Base-by-base conservation (phyloP, 139 green algal species). In the Tetradesmus obliquus region DNA sequence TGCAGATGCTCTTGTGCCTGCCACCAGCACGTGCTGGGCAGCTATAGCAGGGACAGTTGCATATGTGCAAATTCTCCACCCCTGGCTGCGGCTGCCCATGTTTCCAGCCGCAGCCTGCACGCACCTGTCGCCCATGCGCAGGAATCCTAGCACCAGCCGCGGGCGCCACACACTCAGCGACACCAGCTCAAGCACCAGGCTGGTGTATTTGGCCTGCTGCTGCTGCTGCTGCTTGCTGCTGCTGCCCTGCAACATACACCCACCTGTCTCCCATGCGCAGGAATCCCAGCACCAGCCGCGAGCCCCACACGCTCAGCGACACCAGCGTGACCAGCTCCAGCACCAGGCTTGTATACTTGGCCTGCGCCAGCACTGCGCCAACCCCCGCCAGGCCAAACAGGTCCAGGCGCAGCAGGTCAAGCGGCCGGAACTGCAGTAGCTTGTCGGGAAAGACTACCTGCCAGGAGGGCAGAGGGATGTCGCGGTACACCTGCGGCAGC, bases 391-490 rank as follows among this genome's bases (percentile, higher is more conserved):
- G 55, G 7, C 88, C 89, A 45, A 95, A 71, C 1, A 94, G 81
- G 80, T 95, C 92, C 0, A 93, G 90, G 51, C 91, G 86, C 74
- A 94, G 79, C 20, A 92, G 87, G 86, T 95, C 93, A 53, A 95
- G 91, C 1, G 93, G 93, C 10, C 92, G 57, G 88, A 95, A 95
- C 92, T 95, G 93, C 90, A 95, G 88, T 79, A 95, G 93, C 92
- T 95, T 95, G 81, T 95, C 90, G 7, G 93, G 93, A 69, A 94
- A 94, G 9, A 95, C 92, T 1, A 94, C 88, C 72, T 92, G 89
- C 93, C 86, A 90, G 90, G 93, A 79, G 74, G 91, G 87, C 79
- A 92, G 79, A 90, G 86, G 51, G 88, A 93, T 86, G 93, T 94
- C 80, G 86, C 93, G 55, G 80, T 81, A 89, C 87, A 91, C 76